phyloP scores from a whole-genome alignment of 805 yeast species.

The Yarrowia divulgata region DNA sequence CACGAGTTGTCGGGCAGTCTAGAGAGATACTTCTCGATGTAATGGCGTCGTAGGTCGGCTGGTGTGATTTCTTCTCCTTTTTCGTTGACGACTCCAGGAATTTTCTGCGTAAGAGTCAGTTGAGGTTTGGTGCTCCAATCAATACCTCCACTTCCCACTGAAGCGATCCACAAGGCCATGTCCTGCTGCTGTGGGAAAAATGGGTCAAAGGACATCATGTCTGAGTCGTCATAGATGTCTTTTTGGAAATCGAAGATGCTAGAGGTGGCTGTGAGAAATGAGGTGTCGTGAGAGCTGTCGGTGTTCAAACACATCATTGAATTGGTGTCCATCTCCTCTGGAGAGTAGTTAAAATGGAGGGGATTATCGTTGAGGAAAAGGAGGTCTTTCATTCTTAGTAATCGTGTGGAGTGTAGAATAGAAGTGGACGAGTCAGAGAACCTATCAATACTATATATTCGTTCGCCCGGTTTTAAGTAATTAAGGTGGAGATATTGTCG shows the following conservation, averaged over 20 bases:
- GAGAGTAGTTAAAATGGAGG: background rate
- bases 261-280: background rate
- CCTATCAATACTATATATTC: constrained; percentile 6
- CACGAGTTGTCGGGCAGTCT: background rate
- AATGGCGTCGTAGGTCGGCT: background rate
- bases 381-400: background rate
- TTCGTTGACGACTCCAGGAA: background rate
- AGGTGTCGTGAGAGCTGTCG: background rate
- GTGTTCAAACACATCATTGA: background rate
- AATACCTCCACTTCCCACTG: background rate
- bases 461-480: background rate
- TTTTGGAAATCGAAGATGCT: constrained; percentile 2
- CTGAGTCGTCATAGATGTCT: background rate
- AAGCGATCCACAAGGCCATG: background rate
- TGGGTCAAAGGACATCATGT: background rate
- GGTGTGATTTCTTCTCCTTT: background rate
- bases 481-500: background rate
- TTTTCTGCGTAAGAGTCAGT: background rate
- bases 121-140: background rate
- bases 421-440: constrained; percentile 5
- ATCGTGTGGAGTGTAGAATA: background rate
- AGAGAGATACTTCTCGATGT: background rate
- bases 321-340: background rate
- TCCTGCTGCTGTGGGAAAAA: constrained; percentile 6
- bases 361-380: constrained; percentile 1